Evolutionary conservation across 306 rosid genomes (phyloP).

Genomic region (Lotus japonicus): DNA sequence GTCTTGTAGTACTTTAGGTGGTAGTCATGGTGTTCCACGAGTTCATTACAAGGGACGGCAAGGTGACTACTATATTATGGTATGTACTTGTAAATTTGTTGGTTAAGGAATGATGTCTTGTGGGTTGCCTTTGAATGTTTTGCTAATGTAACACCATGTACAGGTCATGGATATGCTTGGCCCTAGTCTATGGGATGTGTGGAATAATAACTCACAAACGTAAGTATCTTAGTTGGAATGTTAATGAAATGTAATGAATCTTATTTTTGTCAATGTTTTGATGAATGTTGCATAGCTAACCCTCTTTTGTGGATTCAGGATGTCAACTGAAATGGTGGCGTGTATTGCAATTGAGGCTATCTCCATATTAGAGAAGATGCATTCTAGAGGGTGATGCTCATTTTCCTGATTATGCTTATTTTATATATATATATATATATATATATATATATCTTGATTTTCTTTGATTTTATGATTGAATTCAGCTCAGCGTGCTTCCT

Average conservation of each 20-base stretch:
- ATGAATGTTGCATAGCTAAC: slow-evolving; percentile 7
- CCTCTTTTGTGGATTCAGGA: slow-evolving; percentile 38
- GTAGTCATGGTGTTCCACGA: slow-evolving; percentile 91
- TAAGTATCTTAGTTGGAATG: slow-evolving; percentile 28
- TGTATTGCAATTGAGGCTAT: slow-evolving; percentile 94
- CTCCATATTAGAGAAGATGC: slow-evolving; percentile 93
- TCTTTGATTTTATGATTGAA: neutral
- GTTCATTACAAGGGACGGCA: slow-evolving; percentile 90
- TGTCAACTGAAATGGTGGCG: slow-evolving; percentile 91
- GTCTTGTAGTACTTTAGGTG: slow-evolving; percentile 69
- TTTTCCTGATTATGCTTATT: slow-evolving; percentile 14
- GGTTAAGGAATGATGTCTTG: neutral
- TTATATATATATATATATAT: slow-evolving; percentile 3
- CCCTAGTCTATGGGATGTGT: slow-evolving; percentile 93
- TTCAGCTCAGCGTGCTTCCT: neutral
- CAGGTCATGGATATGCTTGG: slow-evolving; percentile 98
- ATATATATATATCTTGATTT: slow-evolving; percentile 10
- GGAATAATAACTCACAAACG: slow-evolving; percentile 74
- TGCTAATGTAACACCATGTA: neutral
- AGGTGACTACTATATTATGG: slow-evolving; percentile 94
- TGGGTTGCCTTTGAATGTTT: slow-evolving; percentile 10
- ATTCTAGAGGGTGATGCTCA: slow-evolving; percentile 63
- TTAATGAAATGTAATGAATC: neutral
- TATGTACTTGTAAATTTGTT: slow-evolving; percentile 25
- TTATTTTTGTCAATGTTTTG: neutral